Conservation (phyloP, 2,329 filamentous ascomycete species). For the Gaeumannomyces sp. region DNA sequence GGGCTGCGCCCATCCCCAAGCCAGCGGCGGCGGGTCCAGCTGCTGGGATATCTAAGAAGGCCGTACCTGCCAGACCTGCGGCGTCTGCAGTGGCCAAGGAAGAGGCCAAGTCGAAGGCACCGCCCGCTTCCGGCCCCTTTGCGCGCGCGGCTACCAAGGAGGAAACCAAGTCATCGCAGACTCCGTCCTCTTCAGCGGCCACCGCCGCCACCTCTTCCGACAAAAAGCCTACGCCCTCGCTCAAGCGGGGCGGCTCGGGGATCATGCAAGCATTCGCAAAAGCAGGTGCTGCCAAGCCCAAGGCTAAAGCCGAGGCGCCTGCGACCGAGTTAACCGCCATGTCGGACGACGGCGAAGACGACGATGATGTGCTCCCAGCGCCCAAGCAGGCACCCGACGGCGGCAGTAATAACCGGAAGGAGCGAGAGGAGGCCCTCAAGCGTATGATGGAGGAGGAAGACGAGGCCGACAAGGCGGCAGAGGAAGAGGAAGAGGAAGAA, state of each 20-base stretch:
- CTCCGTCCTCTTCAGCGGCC: slow-evolving; percentile 26
- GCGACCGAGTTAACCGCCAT: slow-evolving; percentile 40
- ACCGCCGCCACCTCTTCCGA: slow-evolving; percentile 20
- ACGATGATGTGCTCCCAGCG: slow-evolving; percentile 44
- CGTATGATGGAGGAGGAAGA: slow-evolving; percentile 74
- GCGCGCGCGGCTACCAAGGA: slow-evolving; percentile 29
- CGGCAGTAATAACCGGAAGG: slow-evolving; percentile 43
- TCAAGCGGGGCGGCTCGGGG: slow-evolving; percentile 56
- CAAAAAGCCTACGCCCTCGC: slow-evolving; percentile 31
- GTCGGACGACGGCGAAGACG: slow-evolving; percentile 46
- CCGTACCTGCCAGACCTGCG: slow-evolving; percentile 16
- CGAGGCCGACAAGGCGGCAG: slow-evolving; percentile 42
- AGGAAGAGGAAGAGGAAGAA: slow-evolving; percentile 38
- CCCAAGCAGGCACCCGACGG: slow-evolving; percentile 25
- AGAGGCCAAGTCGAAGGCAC: slow-evolving; percentile 26
- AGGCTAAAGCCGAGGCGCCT: slow-evolving; percentile 29
- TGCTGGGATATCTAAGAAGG: background rate
- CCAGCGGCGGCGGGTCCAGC: background rate
- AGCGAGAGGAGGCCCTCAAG: slow-evolving; percentile 59
- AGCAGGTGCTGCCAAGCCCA: slow-evolving; percentile 43
- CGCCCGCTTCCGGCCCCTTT: background rate
- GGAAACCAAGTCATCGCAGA: slow-evolving; percentile 20
- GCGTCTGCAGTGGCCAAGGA: slow-evolving; percentile 23
- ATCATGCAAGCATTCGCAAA: slow-evolving; percentile 80
- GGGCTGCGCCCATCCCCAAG: slow-evolving; percentile 7